Conservation (phyloP, 768 basidiomycete species). For the Serendipita indica region DNA sequence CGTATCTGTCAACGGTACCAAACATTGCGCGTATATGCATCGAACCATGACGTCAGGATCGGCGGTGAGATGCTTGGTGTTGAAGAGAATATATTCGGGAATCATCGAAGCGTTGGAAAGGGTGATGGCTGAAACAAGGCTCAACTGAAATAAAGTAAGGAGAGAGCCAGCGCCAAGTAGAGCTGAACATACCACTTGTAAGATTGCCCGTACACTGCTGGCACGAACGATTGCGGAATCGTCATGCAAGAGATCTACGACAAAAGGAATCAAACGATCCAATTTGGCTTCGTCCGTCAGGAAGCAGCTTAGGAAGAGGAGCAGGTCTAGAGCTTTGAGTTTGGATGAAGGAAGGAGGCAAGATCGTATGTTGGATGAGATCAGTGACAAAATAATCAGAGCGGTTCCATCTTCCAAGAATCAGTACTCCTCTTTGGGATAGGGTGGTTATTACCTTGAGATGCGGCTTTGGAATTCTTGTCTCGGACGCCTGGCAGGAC, state of each 20-base stretch:
- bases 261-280: conserved; percentile 84
- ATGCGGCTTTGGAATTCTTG: conserved; percentile 32
- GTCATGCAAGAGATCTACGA: conserved; percentile 78
- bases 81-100: conserved; percentile 90
- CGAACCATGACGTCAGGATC: conserved; percentile 80
- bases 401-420: conserved; percentile 61
- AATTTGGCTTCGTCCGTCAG: conserved; percentile 91
- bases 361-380: conserved; percentile 81
- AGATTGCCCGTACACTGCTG: conserved; percentile 57
- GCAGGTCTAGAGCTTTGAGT: conserved; percentile 69
- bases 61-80: conserved; percentile 63
- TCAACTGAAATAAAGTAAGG: conserved; percentile 29
- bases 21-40: conserved; percentile 66
- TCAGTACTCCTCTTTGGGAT: background rate
- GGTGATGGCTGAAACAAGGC: conserved; percentile 56
- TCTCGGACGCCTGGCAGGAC: conserved; percentile 26
- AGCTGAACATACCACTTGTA: conserved; percentile 55
- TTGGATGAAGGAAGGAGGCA: conserved; percentile 77
- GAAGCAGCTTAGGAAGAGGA: conserved; percentile 64
- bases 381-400: conserved; percentile 69
- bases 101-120: conserved; percentile 56
- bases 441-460: conserved; percentile 37
- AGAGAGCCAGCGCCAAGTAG: background rate
- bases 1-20: conserved; percentile 72
- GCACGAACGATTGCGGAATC: conserved; percentile 72